Evolutionary conservation across 768 basidiomycete genomes (phyloP), one percentile per base, ranked within the genome.

Genomic region (Strobilomyces dryophilus): DNA sequence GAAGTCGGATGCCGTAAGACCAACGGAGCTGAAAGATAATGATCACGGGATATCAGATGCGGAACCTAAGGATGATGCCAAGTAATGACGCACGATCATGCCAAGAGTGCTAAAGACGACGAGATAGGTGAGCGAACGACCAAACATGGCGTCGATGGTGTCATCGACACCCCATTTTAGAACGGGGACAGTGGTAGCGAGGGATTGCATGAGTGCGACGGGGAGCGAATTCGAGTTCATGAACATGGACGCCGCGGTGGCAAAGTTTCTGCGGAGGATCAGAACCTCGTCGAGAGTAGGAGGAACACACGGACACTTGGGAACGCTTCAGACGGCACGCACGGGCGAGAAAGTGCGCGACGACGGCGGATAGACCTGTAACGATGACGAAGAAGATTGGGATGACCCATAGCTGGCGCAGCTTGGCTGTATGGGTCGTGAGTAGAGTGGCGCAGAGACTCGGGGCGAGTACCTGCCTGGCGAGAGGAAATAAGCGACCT

Each of bases 161-260:
- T 98, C 95, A 50, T 89, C 82, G 4, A 73, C 56, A 9, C 78
- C 85, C 92, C 93, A 93, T 62, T 87, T 88, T 31, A 95, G 77
- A 5, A 83, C 83, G 0, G 85, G 85, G 0, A 95, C 92, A 12
- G 89, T 87, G 51, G 87, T 72, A 9, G 91, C 91, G 18, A 98
- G 83, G 55, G 84, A 86, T 67, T 97, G 88, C 84, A 98, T 91
- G 31, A 99, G 76, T 0, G 95, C 95, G 54, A 98, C 92, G 0
- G 95, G 95, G 6, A 99, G 81, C 0, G 92, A 92, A 66, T 98
- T 98, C 3, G 89, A 92, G 69, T 94, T 95, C 87, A 93, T 89
- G 75, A 91, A 91, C 83, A 88, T 92, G 27, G 88, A 77, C 0
- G 89, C 85, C 0, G 89, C 89, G 68, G 86, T 84, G 8, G 85